Percentiles rank a stretch among this genome's conserved stretches.
phyloP scores from a whole-genome alignment of 306 rosid genomes.

The Hippophae rhamnoides region DNA sequence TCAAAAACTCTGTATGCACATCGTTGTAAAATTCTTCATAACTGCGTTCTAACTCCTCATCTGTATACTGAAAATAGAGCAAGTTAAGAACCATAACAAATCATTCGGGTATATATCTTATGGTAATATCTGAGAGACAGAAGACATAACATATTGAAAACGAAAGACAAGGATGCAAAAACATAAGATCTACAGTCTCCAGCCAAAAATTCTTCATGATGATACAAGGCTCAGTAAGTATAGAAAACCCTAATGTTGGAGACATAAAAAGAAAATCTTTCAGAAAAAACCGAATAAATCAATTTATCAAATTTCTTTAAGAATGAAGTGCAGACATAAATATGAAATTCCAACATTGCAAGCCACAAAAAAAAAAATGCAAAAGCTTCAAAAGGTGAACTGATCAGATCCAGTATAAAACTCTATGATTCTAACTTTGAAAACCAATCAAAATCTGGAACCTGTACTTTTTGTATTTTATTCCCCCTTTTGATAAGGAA shows the following conservation, averaged over 20 bases:
- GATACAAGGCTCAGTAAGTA: neutral
- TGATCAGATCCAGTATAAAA: too few relatives aligned
- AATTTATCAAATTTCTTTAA: too few relatives aligned
- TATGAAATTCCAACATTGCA: too few relatives aligned
- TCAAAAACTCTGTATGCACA: slow-evolving; percentile 95
- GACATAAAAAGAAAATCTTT: neutral
- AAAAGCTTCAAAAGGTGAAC: too few relatives aligned
- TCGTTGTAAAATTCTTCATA: slow-evolving; percentile 93
- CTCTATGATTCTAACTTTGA: too few relatives aligned
- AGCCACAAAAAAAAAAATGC: too few relatives aligned
- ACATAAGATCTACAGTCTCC: slow-evolving; percentile 6
- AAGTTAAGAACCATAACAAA: slow-evolving; percentile 24
- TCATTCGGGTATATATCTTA: slow-evolving; percentile 5
- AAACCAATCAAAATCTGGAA: too few relatives aligned
- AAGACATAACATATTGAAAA: slow-evolving; percentile 1
- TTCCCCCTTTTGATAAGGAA: too few relatives aligned
- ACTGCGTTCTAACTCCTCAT: slow-evolving; percentile 72
- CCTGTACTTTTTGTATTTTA: too few relatives aligned
- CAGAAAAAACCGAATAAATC: neutral
- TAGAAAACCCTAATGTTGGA: neutral
- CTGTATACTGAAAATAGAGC: slow-evolving; percentile 56
- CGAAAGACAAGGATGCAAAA: slow-evolving; percentile 3
- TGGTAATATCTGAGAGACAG: slow-evolving; percentile 17
- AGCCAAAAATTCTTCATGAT: neutral
- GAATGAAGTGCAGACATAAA: too few relatives aligned